Conservation (phyloP, 2,329 filamentous ascomycete species). For the Dactylellina leptospora region DNA sequence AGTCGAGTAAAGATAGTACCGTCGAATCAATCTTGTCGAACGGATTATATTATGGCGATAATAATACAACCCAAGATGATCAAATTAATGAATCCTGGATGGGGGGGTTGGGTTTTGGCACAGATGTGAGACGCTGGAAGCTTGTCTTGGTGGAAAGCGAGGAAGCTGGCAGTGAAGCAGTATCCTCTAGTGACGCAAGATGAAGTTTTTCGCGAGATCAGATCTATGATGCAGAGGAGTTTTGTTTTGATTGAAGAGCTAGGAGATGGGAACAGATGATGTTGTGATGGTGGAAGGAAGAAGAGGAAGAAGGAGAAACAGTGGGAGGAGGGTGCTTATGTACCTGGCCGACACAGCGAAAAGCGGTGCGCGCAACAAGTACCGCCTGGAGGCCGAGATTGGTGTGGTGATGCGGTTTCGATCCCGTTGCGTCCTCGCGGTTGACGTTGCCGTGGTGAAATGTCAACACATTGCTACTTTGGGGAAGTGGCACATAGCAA, state of each 20-base stretch:
- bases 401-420: too few relatives aligned
- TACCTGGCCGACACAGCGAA: slow-evolving; percentile 42
- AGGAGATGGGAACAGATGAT: not conserved
- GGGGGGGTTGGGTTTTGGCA: slow-evolving; percentile 17
- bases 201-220: slow-evolving; percentile 5
- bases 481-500: slow-evolving; percentile 1
- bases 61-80: slow-evolving; percentile 54
- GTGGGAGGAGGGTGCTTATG: slow-evolving; percentile 38
- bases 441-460: slow-evolving; percentile 23
- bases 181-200: slow-evolving; percentile 3
- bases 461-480: slow-evolving; percentile 35
- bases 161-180: slow-evolving; percentile 8
- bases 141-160: not conserved
- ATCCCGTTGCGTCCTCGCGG: not conserved
- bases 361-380: slow-evolving; percentile 21
- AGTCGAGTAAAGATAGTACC: slow-evolving; percentile 42
- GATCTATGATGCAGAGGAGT: slow-evolving; percentile 11
- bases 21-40: slow-evolving; percentile 51
- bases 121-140: slow-evolving; percentile 13
- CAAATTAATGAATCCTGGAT: slow-evolving; percentile 54
- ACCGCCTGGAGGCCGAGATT: slow-evolving; percentile 30
- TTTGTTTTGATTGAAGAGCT: slow-evolving; percentile 14
- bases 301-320: slow-evolving; percentile 9
- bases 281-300: slow-evolving; percentile 2
- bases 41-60: slow-evolving; percentile 54